Percentiles rank a stretch among this genome's conserved stretches.
Evolutionary conservation across 2,329 filamentous ascomycete genomes (phyloP).

Genomic region (Karstenula rhodostoma): DNA sequence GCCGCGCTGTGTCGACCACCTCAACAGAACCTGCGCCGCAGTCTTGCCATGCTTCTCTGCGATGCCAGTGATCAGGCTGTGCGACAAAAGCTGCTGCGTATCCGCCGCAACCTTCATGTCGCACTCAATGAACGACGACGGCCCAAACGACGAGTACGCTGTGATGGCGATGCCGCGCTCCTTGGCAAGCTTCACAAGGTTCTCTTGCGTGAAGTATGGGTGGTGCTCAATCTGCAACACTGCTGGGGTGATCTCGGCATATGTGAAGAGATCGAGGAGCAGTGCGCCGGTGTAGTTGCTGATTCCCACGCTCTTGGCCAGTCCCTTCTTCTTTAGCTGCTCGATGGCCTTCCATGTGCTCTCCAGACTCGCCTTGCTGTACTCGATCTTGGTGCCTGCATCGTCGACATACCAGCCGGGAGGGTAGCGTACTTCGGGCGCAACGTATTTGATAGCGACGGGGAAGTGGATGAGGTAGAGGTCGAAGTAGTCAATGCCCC

Average conservation of each 20-base stretch:
- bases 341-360: constrained; percentile 55
- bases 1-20: constrained; percentile 82
- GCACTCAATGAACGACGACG: constrained; percentile 55
- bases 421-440: constrained; percentile 46
- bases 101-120: constrained; percentile 45
- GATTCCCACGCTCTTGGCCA: constrained; percentile 48
- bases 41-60: constrained; percentile 71
- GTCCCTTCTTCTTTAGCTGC: constrained; percentile 42
- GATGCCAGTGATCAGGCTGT: constrained; percentile 70
- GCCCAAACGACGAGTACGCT: constrained; percentile 52
- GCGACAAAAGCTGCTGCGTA: constrained; percentile 43
- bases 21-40: constrained; percentile 80
- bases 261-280: constrained; percentile 65
- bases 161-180: constrained; percentile 45
- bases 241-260: constrained; percentile 47
- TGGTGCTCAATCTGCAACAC: constrained; percentile 50
- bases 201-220: constrained; percentile 47
- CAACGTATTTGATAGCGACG: constrained; percentile 72
- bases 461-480: constrained; percentile 85
- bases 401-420: constrained; percentile 48
- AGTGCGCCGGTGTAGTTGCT: constrained; percentile 49
- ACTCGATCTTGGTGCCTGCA: constrained; percentile 46
- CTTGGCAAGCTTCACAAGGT: constrained; percentile 45
- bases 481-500: constrained; percentile 50
- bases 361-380: constrained; percentile 44